A percentile compares a stretch with the other conserved stretches of the same genome.
Evolutionary conservation across 2,329 filamentous ascomycete genomes (phyloP).

Genomic region (Fusarium sp.): DNA sequence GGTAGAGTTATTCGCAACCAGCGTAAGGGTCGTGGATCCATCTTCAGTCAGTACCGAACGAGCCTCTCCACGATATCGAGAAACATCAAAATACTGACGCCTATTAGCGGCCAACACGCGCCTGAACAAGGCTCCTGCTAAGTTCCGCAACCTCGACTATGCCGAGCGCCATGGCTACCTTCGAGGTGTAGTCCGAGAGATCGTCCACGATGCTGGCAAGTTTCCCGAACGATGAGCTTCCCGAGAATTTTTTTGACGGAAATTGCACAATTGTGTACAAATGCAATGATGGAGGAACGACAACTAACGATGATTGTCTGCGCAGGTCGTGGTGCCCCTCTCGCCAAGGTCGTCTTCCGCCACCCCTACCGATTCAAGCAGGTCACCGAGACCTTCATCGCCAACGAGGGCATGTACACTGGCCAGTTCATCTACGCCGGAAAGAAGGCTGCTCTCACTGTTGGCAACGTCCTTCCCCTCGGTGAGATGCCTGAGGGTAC

Average conservation of each 20-base stretch:
- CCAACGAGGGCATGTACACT: conserved; percentile 99
- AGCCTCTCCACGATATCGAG: conserved; percentile 38
- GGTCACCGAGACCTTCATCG: conserved; percentile 98
- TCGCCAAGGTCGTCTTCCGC: conserved; percentile 96
- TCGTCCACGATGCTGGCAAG: conserved; percentile 94
- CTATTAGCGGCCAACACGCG: conserved; percentile 79
- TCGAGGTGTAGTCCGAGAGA: conserved; percentile 97
- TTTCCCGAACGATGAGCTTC: conserved; percentile 37
- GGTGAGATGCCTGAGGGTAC: conserved; percentile 98
- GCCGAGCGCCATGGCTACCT: conserved; percentile 98
- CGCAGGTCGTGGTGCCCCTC: conserved; percentile 85
- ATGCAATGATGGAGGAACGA: conserved; percentile 23
- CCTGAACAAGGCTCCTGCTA: conserved; percentile 85
- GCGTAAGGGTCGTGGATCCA: conserved; percentile 68
- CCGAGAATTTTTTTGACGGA: conserved; percentile 22
- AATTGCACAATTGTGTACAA: conserved; percentile 15
- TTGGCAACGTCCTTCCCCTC: conserved; percentile 97
- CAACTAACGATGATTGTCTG: conserved; percentile 41
- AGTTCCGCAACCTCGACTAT: conserved; percentile 97
- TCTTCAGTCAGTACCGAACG: conserved; percentile 61
- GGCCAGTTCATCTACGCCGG: conserved; percentile 99
- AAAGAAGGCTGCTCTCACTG: conserved; percentile 96
- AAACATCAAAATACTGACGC: conserved; percentile 45
- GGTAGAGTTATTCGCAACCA: conserved; percentile 73
- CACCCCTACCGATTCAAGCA: conserved; percentile 99